These are phyloP conservation scores for Perkinsus marinus DNA, from an alignment of 169 alveolate species.

Conservation along the genomic window DNA sequence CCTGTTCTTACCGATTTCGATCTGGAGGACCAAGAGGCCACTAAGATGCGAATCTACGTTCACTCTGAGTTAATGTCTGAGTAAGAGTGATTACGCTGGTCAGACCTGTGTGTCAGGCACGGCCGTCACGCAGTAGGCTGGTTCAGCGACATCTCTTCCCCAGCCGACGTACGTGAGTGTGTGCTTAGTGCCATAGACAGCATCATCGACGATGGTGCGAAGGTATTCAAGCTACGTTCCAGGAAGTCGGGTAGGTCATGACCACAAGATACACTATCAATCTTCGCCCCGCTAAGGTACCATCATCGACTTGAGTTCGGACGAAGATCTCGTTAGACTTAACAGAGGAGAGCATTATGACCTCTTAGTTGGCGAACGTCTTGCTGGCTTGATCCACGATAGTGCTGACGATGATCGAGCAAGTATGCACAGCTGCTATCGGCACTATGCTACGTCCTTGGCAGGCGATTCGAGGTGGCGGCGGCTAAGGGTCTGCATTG, in stretches of 20 bases:
- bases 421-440: not conserved
- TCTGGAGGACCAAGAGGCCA: not conserved
- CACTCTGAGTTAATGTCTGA: not conserved
- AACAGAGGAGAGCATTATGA: not conserved
- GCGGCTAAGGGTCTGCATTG: constrained; percentile 24
- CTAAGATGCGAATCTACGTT: not conserved
- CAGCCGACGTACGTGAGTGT: not conserved
- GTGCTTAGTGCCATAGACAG: not conserved
- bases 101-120: not conserved
- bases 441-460: not conserved
- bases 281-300: not conserved
- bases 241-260: not conserved
- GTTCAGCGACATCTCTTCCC: not conserved
- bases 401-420: not conserved
- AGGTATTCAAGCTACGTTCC: not conserved
- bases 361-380: not conserved
- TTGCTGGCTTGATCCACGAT: not conserved
- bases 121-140: not conserved
- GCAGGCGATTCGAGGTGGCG: constrained; percentile 17
- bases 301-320: not conserved
- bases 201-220: not conserved
- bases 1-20: not conserved
- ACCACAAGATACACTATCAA: not conserved
- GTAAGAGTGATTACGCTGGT: not conserved
- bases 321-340: not conserved